Percentiles rank a stretch among this genome's conserved stretches.
phyloP scores from a whole-genome alignment of 192 early-diverging fungal species.

The Entomortierella chlamydospora region DNA sequence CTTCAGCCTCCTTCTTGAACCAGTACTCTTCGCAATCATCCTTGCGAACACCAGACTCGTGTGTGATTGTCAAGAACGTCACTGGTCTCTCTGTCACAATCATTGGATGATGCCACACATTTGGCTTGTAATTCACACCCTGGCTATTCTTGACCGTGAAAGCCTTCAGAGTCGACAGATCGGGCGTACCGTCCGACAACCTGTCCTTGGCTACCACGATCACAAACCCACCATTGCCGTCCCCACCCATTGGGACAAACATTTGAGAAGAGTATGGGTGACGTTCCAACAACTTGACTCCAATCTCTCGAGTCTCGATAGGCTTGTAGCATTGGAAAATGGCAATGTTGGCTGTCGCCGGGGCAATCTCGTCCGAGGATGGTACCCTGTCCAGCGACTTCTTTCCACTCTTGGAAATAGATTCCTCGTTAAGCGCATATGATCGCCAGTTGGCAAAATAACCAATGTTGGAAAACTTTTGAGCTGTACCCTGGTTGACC shows the following conservation, averaged over 20 bases:
- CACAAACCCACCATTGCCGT: constrained; percentile 69
- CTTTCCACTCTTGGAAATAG: constrained; percentile 38
- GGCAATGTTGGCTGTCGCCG: constrained; percentile 72
- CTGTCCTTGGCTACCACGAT: constrained; percentile 86
- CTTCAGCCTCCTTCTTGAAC: constrained; percentile 44
- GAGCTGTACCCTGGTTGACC: constrained; percentile 80
- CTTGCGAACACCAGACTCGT: constrained; percentile 77
- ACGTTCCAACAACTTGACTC: constrained; percentile 81
- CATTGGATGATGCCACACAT: constrained; percentile 95
- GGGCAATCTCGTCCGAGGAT: constrained; percentile 5
- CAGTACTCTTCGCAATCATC: constrained; percentile 80
- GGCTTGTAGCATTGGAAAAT: constrained; percentile 72
- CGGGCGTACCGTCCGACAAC: constrained; percentile 70
- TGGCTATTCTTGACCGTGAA: constrained; percentile 78
- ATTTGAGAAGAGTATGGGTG: constrained; percentile 87
- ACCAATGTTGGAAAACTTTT: constrained; percentile 76
- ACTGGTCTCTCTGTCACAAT: constrained; percentile 63
- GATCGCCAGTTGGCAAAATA: constrained; percentile 67
- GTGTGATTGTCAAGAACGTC: constrained; percentile 80
- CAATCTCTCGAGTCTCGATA: constrained; percentile 59
- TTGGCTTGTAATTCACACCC: constrained; percentile 85
- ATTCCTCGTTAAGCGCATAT: constrained; percentile 31
- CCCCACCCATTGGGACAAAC: constrained; percentile 82
- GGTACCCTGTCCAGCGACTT: constrained; percentile 16
- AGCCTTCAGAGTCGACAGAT: constrained; percentile 76